Evolutionary conservation across 306 rosid species (phyloP).

Genomic region (Cicer yamashitae): DNA sequence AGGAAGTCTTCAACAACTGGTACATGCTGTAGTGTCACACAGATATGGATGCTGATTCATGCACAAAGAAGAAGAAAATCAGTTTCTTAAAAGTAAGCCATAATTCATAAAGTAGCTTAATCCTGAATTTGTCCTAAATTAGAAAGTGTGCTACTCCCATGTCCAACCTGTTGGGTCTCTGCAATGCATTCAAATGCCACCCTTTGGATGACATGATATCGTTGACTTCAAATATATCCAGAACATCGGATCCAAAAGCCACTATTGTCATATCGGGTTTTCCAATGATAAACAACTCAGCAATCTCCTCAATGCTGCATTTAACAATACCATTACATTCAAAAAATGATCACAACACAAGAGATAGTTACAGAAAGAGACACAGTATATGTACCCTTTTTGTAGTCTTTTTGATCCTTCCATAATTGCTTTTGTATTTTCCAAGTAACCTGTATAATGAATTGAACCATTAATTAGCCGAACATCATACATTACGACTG

Average conservation of each 20-base stretch:
- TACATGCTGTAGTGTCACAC: constrained; percentile 89
- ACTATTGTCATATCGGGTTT: constrained; percentile 90
- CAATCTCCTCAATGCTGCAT: constrained; percentile 77
- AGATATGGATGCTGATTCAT: constrained; percentile 83
- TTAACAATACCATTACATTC: constrained; percentile 35
- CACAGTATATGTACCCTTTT: constrained; percentile 60
- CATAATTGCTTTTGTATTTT: constrained; percentile 82
- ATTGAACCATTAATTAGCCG: constrained; percentile 38
- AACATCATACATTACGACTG: constrained; percentile 28
- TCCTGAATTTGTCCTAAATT: background rate
- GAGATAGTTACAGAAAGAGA: constrained; percentile 13
- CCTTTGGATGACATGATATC: constrained; percentile 91
- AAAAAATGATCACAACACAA: constrained; percentile 2
- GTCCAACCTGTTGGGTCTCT: constrained; percentile 84
- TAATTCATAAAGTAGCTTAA: constrained; percentile 27
- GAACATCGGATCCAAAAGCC: constrained; percentile 76
- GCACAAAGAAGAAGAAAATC: constrained; percentile 27
- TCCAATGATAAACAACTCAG: constrained; percentile 81
- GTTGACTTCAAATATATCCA: constrained; percentile 94
- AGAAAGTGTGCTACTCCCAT: constrained; percentile 1
- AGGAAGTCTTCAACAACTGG: constrained; percentile 74
- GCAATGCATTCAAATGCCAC: constrained; percentile 99
- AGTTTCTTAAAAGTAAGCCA: constrained; percentile 38
- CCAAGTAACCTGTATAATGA: constrained; percentile 73
- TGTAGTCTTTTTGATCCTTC: constrained; percentile 76